Conservation (phyloP, 257 asterid species). For the Solanum chilense region DNA sequence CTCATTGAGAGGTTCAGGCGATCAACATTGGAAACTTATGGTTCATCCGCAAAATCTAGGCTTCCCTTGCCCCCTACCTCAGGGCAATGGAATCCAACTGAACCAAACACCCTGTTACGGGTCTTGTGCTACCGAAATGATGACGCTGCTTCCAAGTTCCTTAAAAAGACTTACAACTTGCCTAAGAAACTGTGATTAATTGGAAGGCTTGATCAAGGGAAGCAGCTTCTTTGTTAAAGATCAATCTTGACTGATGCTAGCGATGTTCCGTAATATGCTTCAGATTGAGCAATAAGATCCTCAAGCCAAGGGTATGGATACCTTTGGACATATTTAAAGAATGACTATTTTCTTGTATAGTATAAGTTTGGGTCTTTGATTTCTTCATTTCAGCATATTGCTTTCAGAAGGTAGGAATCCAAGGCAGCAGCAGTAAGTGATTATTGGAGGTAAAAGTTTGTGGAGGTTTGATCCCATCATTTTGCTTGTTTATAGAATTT, state of each 20-base stretch:
- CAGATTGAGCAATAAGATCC: not conserved
- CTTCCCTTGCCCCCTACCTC: constrained; percentile 93
- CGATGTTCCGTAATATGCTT: not conserved
- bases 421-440: not conserved
- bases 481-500: not conserved
- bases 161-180: constrained; percentile 77
- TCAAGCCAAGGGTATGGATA: not conserved
- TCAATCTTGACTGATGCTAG: not conserved
- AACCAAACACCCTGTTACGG: constrained; percentile 80
- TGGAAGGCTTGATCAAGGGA: not conserved
- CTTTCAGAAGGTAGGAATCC: not conserved
- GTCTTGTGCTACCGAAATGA: constrained; percentile 86
- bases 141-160: constrained; percentile 85
- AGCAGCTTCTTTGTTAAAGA: not conserved
- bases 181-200: constrained; percentile 57
- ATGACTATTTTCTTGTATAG: not conserved
- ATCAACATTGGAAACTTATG: constrained; percentile 48
- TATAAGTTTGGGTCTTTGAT: not conserved
- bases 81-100: constrained; percentile 84
- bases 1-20: constrained; percentile 63
- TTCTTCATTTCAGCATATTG: not conserved
- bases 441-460: not conserved
- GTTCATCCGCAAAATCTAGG: constrained; percentile 72
- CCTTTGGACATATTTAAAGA: not conserved
- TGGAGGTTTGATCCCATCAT: not conserved